Evolutionary conservation across 176 grass and related monocot species (phyloP).

Genomic region (Miscanthus lutarioriparius): DNA sequence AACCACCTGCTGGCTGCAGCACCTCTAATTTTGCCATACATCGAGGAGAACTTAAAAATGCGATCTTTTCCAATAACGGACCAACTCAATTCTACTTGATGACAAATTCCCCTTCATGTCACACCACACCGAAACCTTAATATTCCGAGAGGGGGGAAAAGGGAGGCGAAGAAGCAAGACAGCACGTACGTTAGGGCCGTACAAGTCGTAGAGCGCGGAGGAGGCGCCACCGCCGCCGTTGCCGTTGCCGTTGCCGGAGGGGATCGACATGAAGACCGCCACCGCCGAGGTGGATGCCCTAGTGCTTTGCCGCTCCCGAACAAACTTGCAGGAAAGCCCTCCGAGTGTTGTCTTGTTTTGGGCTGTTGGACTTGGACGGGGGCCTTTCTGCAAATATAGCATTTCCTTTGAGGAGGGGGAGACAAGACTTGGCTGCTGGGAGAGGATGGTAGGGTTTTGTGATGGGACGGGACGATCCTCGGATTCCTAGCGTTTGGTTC

Average conservation of each 20-base stretch:
- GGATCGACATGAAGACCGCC: conserved; percentile 27
- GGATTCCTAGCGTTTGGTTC: too few relatives aligned
- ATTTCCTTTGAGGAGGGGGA: neutral
- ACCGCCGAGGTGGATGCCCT: neutral
- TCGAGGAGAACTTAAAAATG: neutral
- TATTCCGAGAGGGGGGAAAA: neutral
- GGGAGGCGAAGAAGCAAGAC: neutral
- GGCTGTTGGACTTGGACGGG: neutral
- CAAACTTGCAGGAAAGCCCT: conserved; percentile 19
- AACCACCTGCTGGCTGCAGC: too few relatives aligned
- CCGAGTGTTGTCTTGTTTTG: neutral
- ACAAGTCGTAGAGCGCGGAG: conserved; percentile 57
- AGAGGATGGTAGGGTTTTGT: too few relatives aligned
- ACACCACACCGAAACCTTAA: neutral
- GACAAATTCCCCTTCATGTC: neutral
- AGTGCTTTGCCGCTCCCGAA: conserved; percentile 20
- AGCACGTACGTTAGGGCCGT: conserved; percentile 55
- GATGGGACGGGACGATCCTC: too few relatives aligned
- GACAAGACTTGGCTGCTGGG: too few relatives aligned
- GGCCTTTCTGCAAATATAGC: conserved; percentile 8
- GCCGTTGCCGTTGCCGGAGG: conserved; percentile 31
- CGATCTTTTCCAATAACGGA: neutral
- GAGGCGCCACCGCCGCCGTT: neutral
- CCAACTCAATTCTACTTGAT: neutral
- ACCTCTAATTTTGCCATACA: neutral